phyloP scores from a whole-genome alignment of 1,284 basidiomycete genomes.

The Coriolopsis trogii region DNA sequence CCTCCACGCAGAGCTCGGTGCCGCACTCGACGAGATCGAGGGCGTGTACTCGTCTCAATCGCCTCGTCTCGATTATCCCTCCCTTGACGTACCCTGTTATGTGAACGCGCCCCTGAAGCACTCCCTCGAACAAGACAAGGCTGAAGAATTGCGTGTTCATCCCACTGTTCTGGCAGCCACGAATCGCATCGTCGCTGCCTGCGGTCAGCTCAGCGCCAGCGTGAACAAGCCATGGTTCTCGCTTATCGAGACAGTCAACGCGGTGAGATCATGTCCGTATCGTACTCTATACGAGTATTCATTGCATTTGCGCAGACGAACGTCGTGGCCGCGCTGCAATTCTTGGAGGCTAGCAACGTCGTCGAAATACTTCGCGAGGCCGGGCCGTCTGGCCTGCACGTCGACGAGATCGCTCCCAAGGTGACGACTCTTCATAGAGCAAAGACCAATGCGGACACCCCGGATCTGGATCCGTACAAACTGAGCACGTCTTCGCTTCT shows the following conservation, averaged over 20 bases:
- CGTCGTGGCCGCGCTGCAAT: conserved; percentile 64
- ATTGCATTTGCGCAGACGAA: background rate
- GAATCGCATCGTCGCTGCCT: conserved; percentile 63
- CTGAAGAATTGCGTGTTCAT: conserved; percentile 56
- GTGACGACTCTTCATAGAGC: conserved; percentile 6
- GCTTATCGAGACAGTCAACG: conserved; percentile 65
- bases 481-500: background rate
- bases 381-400: conserved; percentile 58
- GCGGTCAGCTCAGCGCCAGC: conserved; percentile 61
- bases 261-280: conserved; percentile 29
- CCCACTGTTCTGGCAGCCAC: conserved; percentile 59
- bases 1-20: conserved; percentile 62
- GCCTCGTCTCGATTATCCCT: conserved; percentile 4
- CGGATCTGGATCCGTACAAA: conserved; percentile 12
- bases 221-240: conserved; percentile 66
- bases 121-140: conserved; percentile 9
- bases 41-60: conserved; percentile 44
- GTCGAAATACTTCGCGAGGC: conserved; percentile 70
- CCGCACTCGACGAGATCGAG: conserved; percentile 67
- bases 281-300: background rate
- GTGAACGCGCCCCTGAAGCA: background rate
- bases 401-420: conserved; percentile 50
- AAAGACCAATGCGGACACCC: background rate
- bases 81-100: background rate
- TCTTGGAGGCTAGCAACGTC: conserved; percentile 66